Base-by-base conservation (phyloP, 2,329 filamentous ascomycete genomes). In the Teratosphaeria viscida region DNA sequence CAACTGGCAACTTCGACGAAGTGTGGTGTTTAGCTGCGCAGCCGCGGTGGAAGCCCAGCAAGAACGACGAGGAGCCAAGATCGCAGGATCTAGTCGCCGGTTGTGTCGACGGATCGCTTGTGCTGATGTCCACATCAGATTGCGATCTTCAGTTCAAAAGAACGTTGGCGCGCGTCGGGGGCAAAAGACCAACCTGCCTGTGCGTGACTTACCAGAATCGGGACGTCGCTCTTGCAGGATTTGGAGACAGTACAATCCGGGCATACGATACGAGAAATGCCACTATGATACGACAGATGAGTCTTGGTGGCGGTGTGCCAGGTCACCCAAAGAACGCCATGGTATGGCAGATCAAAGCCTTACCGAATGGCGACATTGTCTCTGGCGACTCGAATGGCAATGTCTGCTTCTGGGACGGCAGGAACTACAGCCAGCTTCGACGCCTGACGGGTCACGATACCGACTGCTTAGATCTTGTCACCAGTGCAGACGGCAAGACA, bases 21-120 rank as follows among this genome's bases (percentile, higher is more conserved):
- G 92, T 97, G 62, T 99, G 94, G 94, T 97, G 92, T 75, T 83
- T 99, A 68, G 90, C 89, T 60, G 89, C 87, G 14, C 92, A 96
- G 75, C 94, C 92, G 2, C 78, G 79, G 64, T 76, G 75, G 72
- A 75, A 78, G 60, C 61, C 72, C 12, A 54, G 54, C 52, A 66
- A 66, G 60, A 64, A 66, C 5, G 68, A 69, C 11, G 67, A 67
- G 34, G 66, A 68, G 60, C 55, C 63, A 11, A 59, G 61, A 39
- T 70, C 72, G 56, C 77, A 76, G 73, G 87, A 89, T 70, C 81
- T 99, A 49, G 87, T 95, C 12, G 88, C 86, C 57, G 94, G 94
- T 14, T 97, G 92, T 64, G 91, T 90, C 29, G 92, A 97, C 73
- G 94, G 94, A 56, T 90, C 90, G 56, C 82, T 97, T 59, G 88